Base-by-base conservation (phyloP, 2,329 filamentous ascomycete species). In the Trichoderma sp. region DNA sequence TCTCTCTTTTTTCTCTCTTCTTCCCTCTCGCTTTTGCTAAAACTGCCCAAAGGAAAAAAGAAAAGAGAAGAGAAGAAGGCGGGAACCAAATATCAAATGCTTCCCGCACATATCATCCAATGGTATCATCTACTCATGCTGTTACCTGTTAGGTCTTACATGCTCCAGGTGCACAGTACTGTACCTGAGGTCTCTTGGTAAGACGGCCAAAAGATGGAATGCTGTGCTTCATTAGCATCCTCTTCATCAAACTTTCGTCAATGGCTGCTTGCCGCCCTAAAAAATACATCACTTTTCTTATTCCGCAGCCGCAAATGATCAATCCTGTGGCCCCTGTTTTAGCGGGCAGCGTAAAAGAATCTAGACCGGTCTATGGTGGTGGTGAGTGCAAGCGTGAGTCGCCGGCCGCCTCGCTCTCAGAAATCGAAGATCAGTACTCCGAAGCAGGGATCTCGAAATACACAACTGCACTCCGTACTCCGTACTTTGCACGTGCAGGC, bases 331-430 rank as follows among this genome's bases (percentile, higher is more conserved):
- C 61, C 68, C 68, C 53, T 70, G 69, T 68, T 57, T 64, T 61
- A 52, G 65, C 42, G 59, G 58, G 22, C 54, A 66, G 58, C 65
- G 63, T 58, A 37, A 15, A 17, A 45, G 22, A 53, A 64, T 69
- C 70, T 65, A 67, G 70, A 71, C 63, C 67, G 68, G 67, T 67
- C 70, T 12, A 69, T 45, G 22, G 67, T 25, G 32, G 9, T 15
- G 25, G 22, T 22, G 29, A 32, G 39, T 39, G 50, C 48, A 37
- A 59, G 67, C 59, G 59, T 58, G 67, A 63, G 35, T 63, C 65
- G 42, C 50, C 59, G n/a, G 27, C 42, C 22, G 42, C 42, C 15
- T 48, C 22, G 22, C 32, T 8, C 45, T 63, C 32, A 35, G 42
- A 29, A 52, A 52, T 37, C 42, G 22, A 9, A 7, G 19, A 50